phyloP scores from a whole-genome alignment of 805 yeast species.

The Hanseniaspora clermontiae region DNA sequence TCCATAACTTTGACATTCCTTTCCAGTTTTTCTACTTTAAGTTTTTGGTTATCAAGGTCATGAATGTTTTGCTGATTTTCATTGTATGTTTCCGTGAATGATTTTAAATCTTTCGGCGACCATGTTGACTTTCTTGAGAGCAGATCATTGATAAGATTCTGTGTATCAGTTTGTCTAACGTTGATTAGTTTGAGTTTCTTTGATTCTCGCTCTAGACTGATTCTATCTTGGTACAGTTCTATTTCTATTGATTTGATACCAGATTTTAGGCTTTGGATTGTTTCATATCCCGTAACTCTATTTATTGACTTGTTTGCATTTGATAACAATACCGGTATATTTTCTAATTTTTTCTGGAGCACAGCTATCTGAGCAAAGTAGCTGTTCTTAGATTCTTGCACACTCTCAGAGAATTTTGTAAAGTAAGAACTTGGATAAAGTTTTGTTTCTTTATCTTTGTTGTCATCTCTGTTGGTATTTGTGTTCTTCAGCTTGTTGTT shows the following conservation, averaged over 20 bases:
- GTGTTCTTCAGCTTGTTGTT: not conserved
- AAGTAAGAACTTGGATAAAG: not conserved
- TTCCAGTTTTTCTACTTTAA: slow-evolving; percentile 43
- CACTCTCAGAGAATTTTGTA: not conserved
- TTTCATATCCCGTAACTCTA: slow-evolving; percentile 82
- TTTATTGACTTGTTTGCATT: slow-evolving; percentile 56
- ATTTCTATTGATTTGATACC: slow-evolving; percentile 46
- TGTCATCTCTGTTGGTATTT: not conserved
- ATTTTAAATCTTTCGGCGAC: slow-evolving; percentile 65
- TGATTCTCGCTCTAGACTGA: slow-evolving; percentile 38
- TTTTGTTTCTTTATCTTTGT: not conserved
- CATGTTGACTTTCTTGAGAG: slow-evolving; percentile 75
- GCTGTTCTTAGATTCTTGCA: not conserved
- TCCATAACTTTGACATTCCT: slow-evolving; percentile 54
- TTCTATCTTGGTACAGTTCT: slow-evolving; percentile 37
- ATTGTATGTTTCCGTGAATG: slow-evolving; percentile 69
- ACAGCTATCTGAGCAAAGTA: slow-evolving; percentile 17
- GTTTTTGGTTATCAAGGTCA: slow-evolving; percentile 41
- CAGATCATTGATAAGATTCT: slow-evolving; percentile 74
- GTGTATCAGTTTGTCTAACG: slow-evolving; percentile 52
- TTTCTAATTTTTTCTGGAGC: slow-evolving; percentile 20
- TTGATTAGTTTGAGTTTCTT: slow-evolving; percentile 46
- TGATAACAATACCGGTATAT: slow-evolving; percentile 29
- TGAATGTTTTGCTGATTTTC: slow-evolving; percentile 66
- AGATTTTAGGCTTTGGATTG: slow-evolving; percentile 58